Evolutionary conservation across 2,329 filamentous ascomycete species (phyloP).

Genomic region (Rasamsonia emersonii): DNA sequence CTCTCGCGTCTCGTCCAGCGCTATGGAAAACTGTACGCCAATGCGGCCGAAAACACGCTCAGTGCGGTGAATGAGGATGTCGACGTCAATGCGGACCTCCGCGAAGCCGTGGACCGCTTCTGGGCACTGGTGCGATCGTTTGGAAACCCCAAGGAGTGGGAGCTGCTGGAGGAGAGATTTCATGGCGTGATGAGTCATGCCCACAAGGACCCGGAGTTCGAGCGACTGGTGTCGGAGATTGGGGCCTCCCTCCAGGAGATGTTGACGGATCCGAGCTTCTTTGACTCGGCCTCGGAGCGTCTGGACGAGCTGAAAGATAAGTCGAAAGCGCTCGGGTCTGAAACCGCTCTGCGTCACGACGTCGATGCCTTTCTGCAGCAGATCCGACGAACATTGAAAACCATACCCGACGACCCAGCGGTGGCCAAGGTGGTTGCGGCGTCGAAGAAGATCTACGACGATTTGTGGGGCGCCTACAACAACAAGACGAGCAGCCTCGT

Average conservation of each 20-base stretch:
- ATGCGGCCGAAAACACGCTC: conserved; percentile 58
- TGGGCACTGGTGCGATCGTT: conserved; percentile 76
- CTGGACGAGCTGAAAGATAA: conserved; percentile 51
- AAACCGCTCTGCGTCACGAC: conserved; percentile 62
- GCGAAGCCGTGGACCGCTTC: conserved; percentile 67
- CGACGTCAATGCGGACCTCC: conserved; percentile 63
- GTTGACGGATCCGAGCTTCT: conserved; percentile 77
- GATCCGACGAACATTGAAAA: conserved; percentile 56
- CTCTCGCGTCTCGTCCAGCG: conserved; percentile 66
- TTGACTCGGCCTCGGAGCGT: conserved; percentile 64
- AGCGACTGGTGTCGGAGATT: conserved; percentile 64
- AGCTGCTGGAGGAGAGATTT: conserved; percentile 60
- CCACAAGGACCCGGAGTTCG: conserved; percentile 71
- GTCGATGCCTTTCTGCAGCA: conserved; percentile 64
- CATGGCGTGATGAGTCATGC: conserved; percentile 65
- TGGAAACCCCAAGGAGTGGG: conserved; percentile 66
- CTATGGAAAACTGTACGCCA: conserved; percentile 70
- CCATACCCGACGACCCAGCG: conserved; percentile 63
- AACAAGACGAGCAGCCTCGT: conserved; percentile 63
- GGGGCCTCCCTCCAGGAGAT: conserved; percentile 70
- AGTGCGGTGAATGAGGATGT: conserved; percentile 62
- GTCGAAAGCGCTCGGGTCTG: conserved; percentile 49
- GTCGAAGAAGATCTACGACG: conserved; percentile 56
- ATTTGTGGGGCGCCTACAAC: conserved; percentile 58
- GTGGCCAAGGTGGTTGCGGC: conserved; percentile 61